These are phyloP conservation scores for Hydnomerulius pinastri DNA, from an alignment of 768 basidiomycete species.

Conservation along the genomic window DNA sequence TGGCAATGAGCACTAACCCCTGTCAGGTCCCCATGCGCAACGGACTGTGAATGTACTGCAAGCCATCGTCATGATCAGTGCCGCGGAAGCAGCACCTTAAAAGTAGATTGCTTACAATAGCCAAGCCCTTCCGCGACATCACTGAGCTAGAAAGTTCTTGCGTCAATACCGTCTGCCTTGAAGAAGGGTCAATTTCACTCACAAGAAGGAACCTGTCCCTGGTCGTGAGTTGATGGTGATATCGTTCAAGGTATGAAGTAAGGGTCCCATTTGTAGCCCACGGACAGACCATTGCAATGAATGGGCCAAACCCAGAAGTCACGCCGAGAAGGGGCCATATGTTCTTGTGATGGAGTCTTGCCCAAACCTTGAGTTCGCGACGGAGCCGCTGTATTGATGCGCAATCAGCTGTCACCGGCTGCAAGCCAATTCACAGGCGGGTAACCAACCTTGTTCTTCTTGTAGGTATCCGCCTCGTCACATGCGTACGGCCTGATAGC, in stretches of 20 bases:
- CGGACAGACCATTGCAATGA: constrained; percentile 20
- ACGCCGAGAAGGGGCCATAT: constrained; percentile 18
- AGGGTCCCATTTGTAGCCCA: constrained; percentile 18
- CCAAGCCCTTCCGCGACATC: neutral
- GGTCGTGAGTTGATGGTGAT: constrained; percentile 1
- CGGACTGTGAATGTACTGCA: neutral
- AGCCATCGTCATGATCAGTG: neutral
- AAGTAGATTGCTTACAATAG: neutral
- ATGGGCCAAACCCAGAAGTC: constrained; percentile 17
- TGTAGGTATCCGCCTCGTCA: neutral
- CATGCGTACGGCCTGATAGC: neutral
- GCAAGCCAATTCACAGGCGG: neutral
- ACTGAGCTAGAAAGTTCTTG: neutral
- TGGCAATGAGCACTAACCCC: neutral
- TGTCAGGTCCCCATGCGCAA: neutral
- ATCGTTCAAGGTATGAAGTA: constrained; percentile 8
- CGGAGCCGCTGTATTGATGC: constrained; percentile 8
- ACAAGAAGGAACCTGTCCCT: constrained; percentile 17
- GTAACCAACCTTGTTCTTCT: neutral
- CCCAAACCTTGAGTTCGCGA: constrained; percentile 25
- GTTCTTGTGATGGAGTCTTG: constrained; percentile 16
- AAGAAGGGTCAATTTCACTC: neutral
- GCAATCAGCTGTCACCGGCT: neutral
- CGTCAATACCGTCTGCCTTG: neutral
- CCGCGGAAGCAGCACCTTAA: neutral